Evolutionary conservation across 805 yeast genomes (phyloP), one percentile per base, ranked within the genome.

Genomic region (Metschnikowia colocasiae): DNA sequence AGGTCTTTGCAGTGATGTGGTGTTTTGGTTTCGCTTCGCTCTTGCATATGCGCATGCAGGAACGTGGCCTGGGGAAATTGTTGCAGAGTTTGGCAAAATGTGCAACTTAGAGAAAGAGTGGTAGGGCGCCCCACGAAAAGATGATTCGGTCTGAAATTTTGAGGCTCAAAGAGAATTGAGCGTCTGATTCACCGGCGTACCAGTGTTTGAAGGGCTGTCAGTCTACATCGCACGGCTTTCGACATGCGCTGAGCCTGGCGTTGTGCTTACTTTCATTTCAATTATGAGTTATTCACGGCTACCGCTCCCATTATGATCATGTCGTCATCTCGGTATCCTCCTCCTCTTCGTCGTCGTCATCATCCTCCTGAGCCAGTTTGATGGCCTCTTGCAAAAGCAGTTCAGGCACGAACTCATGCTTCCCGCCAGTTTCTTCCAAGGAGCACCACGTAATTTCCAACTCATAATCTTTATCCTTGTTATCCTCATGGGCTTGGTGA

Each of bases 401-500:
- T 36, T 79, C 82, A 20, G 96, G 95, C 36, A 94, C 87, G 56
- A 80, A 78, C 63, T 82, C 79, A 65, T 94, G 98, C 50, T 73
- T 64, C 15, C 97, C 95, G 4, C 77, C 78, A 6, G 97, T 92
- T 60, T 85, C 92, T 25, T 79, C 77, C 31, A 64, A 61, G 31
- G 92, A 82, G 46, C 82, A 82, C 99, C 99, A 94, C 56, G 94
- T 80, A 60, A 94, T 77, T 63, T 94, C 99, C 54, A 94, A 76
- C 69, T 94, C 99, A 63, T 90, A 94, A 50, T 91, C 98, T 68
- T 92, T 94, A 65, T 94, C 99, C 68, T 92, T 94, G 68, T 90
- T 89, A 62, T 94, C 99, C 70, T 94, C 99, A 62, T 95, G 99
- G 1, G 98, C 97, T 54, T 85, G 74, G 61, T 89, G 86, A 60